Evolutionary conservation across 2,329 filamentous ascomycete species (phyloP), one percentile per base, ranked within the genome.

Genomic region (Exophiala oligosperma): DNA sequence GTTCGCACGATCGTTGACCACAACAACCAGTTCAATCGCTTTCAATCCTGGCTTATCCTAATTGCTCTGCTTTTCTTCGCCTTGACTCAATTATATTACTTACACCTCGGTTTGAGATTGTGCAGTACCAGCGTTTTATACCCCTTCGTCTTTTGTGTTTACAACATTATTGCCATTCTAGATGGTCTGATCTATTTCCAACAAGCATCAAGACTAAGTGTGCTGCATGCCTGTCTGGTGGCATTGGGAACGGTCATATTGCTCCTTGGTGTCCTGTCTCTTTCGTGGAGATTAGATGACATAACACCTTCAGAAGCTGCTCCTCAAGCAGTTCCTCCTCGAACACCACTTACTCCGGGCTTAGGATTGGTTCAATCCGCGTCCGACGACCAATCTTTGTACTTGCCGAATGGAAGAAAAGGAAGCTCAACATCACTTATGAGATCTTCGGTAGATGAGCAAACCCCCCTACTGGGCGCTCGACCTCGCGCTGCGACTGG

Each of bases 141-240:
- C 74, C 94, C 94, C 4, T 87, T 97, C 67, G 92, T 97, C 40
- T 99, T 99, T 76, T 99, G 94, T 81, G 86, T 97, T 64, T 99
- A 97, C 81, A 99, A 99, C 80, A 96, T 99, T 69, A 92, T 97
- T 70, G 94, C 94, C 65, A 99, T 99, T 66, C 80, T 97, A 66
- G 94, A 99, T 74, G 94, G 94, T 32, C 81, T 99, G 66, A 96
- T 99, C 68, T 99, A 97, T 76, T 99, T 97, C 77, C 84, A 89
- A 67, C 94, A 99, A 74, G 89, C 88, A 53, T 88, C 91, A 64
- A 82, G 90, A 56, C 85, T 99, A 62, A 86, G 87, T 14, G 81
- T 85, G 0, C 75, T 94, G 2, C 87, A 91, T 69, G 93, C 90
- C 14, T 71, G 72, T 9, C 70, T 81, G 57, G 96, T 97, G 62